Conservation (phyloP, 2,329 filamentous ascomycete genomes). For the Fusarium liriodendri region DNA sequence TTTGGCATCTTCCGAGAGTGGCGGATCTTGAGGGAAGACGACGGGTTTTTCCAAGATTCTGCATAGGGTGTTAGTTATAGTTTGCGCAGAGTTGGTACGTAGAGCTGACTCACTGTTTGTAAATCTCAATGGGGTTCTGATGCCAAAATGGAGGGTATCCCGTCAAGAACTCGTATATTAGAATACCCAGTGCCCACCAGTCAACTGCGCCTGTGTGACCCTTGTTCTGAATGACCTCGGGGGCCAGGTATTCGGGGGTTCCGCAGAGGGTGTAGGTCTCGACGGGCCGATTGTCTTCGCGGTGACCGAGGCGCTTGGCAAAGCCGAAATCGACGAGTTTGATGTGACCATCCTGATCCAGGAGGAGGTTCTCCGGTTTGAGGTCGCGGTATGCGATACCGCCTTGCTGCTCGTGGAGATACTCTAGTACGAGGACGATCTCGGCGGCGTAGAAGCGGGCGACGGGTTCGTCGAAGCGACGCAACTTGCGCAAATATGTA, state of each 20-base stretch:
- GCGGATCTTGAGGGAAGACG: slow-evolving; percentile 75
- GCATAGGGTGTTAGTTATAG: slow-evolving; percentile 4
- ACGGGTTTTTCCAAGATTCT: slow-evolving; percentile 85
- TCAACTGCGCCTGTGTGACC: slow-evolving; percentile 82
- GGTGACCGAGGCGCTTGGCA: slow-evolving; percentile 78
- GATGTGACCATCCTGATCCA: slow-evolving; percentile 82
- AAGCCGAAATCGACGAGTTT: slow-evolving; percentile 90
- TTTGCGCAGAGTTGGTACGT: background rate
- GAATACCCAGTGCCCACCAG: slow-evolving; percentile 88
- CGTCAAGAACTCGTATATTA: slow-evolving; percentile 87
- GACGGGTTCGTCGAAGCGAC: slow-evolving; percentile 82
- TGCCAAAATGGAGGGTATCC: slow-evolving; percentile 91
- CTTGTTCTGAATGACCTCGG: slow-evolving; percentile 87
- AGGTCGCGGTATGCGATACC: slow-evolving; percentile 84
- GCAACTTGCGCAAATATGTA: slow-evolving; percentile 80
- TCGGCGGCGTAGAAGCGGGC: slow-evolving; percentile 87
- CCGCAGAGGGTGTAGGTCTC: slow-evolving; percentile 88
- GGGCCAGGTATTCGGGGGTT: slow-evolving; percentile 85
- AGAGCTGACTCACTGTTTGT: slow-evolving; percentile 71
- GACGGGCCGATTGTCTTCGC: slow-evolving; percentile 57
- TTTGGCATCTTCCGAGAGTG: slow-evolving; percentile 75
- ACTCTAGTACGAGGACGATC: slow-evolving; percentile 84
- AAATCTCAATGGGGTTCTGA: slow-evolving; percentile 87
- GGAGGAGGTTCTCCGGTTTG: slow-evolving; percentile 85
- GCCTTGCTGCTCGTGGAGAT: slow-evolving; percentile 81